A percentile compares a stretch with the other conserved stretches of the same genome.
phyloP scores from a whole-genome alignment of 208 protist genomes.

The Angomonas ambiguus region DNA sequence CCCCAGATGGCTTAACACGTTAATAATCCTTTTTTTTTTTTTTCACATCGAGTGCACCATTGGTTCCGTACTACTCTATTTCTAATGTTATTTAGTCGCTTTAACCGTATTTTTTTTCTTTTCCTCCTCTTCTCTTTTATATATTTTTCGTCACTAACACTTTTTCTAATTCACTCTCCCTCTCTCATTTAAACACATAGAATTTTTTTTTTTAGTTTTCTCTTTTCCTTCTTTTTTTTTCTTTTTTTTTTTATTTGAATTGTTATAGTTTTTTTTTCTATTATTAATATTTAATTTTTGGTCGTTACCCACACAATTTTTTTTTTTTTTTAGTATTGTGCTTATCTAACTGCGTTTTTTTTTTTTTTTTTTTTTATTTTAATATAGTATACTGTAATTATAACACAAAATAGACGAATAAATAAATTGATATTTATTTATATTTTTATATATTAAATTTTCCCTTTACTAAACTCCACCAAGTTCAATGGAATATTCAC shows the following conservation, averaged over 20 bases:
- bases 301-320: too few species aligned
- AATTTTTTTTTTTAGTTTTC: constrained; percentile 6
- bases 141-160: background rate
- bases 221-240: background rate
- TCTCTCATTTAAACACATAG: background rate
- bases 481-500: too few species aligned
- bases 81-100: background rate
- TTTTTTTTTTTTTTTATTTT: too few species aligned
- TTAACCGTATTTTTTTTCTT: background rate
- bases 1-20: constrained; percentile 35
- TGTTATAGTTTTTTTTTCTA: constrained; percentile 2
- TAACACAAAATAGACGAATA: too few species aligned
- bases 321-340: too few species aligned
- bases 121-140: background rate
- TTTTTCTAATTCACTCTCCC: constrained; percentile 5
- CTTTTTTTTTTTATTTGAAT: constrained; percentile 5
- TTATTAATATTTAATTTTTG: background rate
- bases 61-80: background rate
- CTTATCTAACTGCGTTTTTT: too few species aligned
- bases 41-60: background rate
- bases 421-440: too few species aligned
- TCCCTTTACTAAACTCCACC: too few species aligned
- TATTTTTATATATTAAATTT: too few species aligned
- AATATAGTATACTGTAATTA: too few species aligned
- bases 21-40: constrained; percentile 6